Conservation (phyloP, 75 land plant species). For the Picea glauca region DNA sequence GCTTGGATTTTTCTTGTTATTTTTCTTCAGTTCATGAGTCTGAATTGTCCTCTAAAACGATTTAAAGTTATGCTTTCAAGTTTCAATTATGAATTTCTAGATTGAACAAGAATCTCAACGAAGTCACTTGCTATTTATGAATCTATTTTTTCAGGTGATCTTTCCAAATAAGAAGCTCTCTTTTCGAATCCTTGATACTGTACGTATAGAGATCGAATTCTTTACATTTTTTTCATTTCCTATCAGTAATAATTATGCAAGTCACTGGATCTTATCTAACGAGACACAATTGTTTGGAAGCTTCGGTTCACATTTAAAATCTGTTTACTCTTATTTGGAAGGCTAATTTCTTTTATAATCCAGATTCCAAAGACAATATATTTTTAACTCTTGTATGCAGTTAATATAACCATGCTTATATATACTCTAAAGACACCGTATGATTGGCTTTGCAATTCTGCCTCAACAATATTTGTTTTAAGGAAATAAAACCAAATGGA, state of each 20-base stretch:
- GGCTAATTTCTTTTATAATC: no score
- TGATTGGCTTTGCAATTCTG: no score
- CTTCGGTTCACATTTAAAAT: no score
- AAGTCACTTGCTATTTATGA: background rate
- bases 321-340: no score
- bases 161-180: constrained; percentile 96
- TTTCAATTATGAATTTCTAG: background rate
- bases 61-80: background rate
- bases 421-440: no score
- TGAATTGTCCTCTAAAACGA: background rate
- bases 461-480: no score
- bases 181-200: constrained; percentile 90
- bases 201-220: constrained; percentile 19
- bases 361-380: no score
- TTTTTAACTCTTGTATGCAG: no score
- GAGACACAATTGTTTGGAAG: no score
- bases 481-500: no score
- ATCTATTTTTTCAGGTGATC: constrained; percentile 58
- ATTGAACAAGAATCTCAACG: background rate
- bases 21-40: background rate
- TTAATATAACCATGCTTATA: no score
- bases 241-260: background rate
- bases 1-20: background rate
- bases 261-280: background rate
- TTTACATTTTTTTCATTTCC: background rate